Percentiles rank a stretch among this genome's conserved stretches.
Evolutionary conservation across 768 basidiomycete genomes (phyloP).

Genomic region (Mycena leptocephala): DNA sequence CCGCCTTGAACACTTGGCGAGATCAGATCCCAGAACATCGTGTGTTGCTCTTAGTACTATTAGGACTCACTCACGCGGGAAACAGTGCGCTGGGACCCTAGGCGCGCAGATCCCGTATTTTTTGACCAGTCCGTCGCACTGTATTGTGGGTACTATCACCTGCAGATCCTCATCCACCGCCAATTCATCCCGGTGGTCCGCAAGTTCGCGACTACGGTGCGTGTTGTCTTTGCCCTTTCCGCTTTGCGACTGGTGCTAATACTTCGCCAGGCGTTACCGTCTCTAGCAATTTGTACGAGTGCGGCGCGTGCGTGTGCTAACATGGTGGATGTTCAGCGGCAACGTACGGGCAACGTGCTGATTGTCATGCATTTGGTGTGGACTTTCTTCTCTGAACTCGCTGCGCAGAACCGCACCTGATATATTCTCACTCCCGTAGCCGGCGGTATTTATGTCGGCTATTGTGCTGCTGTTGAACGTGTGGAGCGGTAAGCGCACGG

Average conservation of each 20-base stretch:
- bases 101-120: conserved; percentile 37
- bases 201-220: conserved; percentile 46
- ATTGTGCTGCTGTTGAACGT: conserved; percentile 15
- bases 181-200: conserved; percentile 74
- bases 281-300: conserved; percentile 81
- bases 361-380: conserved; percentile 7
- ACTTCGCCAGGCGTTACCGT: conserved; percentile 57
- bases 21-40: conserved; percentile 68
- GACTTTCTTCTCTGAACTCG: too few relatives aligned
- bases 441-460: not conserved
- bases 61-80: conserved; percentile 43
- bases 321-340: conserved; percentile 62
- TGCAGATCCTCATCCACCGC: conserved; percentile 76
- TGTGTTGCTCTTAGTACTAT: conserved; percentile 36
- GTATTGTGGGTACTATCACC: conserved; percentile 35
- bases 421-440: not conserved
- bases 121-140: conserved; percentile 64
- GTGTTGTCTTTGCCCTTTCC: not conserved
- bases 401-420: not conserved
- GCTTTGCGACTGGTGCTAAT: too few relatives aligned
- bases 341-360: not conserved
- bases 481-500: conserved; percentile 15
- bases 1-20: conserved; percentile 74
- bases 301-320: conserved; percentile 77
- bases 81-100: conserved; percentile 49